Base-by-base conservation (phyloP, 352 stramenopile species). In the Phytopythium cucurbitacearum region DNA sequence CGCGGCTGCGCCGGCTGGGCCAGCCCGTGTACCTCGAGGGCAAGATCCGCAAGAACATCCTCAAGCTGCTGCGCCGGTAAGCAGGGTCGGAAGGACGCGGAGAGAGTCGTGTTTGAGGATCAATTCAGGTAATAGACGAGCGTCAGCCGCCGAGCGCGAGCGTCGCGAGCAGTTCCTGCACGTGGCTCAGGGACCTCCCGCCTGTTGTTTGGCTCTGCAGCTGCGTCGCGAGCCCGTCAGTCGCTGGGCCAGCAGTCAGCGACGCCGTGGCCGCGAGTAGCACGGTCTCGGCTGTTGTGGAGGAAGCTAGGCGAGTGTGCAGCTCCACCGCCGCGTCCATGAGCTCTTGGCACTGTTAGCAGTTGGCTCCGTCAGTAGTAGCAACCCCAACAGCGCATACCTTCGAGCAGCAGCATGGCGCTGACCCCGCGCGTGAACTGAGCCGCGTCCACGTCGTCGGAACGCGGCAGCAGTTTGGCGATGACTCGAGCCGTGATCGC, bases 41-140 rank as follows among this genome's bases (percentile, higher is more conserved):
- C 39, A 66, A 93, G 63, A 87, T 93, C 64, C 78, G 76, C 59
- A 93, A 93, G 73, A 93, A 93, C 71, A 66, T 93, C 36, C 62
- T 91, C 45, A 62, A 57, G 10, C 87, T 93, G 82, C 70, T 92
- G 15, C 58, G 51, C 70, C 80, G 79, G 65, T 65, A 68, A 40
- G 11, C 37, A 44, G n/a, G 7, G 15, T 4, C 13, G 2, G 13
- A 10, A 4, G 28, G 34, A 38, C 13, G 46, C n/a, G 46, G 13
- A 13, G 46, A 35, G 21, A 13, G 46, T 34, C n/a, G 7, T 4
- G 3, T 4, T 3, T 1, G 15, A 6, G 4, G 28, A 1, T n/a
- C 13, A 15, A 11, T 3, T 6, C 11, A 15, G 21, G 15, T 9
- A 41, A 34, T n/a, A 32, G 46, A n/a, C 47, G 34, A 41, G 13